phyloP scores from a whole-genome alignment of 2,329 filamentous ascomycete genomes.

The Phaeosphaeria sp. region DNA sequence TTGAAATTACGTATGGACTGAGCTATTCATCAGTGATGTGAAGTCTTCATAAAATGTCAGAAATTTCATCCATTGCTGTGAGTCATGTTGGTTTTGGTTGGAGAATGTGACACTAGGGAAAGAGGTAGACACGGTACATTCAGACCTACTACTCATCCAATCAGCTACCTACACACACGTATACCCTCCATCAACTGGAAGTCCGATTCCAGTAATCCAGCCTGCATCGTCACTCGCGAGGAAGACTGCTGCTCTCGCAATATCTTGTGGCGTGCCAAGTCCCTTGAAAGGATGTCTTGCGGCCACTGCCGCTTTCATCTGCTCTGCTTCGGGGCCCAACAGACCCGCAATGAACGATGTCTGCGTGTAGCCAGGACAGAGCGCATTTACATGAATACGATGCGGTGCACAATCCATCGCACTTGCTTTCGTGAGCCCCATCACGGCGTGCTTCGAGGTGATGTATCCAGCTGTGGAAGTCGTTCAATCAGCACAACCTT shows the following conservation, averaged over 20 bases:
- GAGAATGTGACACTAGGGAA: too few species aligned
- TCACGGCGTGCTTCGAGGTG: slow-evolving; percentile 59
- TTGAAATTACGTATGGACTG: neutral
- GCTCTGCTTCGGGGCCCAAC: slow-evolving; percentile 10
- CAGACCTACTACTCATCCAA: neutral
- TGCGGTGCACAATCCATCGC: slow-evolving; percentile 58
- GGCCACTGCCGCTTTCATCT: slow-evolving; percentile 12
- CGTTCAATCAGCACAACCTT: neutral
- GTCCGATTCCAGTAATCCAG: slow-evolving; percentile 54
- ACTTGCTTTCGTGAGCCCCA: slow-evolving; percentile 57
- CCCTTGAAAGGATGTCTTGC: slow-evolving; percentile 38
- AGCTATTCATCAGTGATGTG: neutral
- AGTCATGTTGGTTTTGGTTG: too few species aligned
- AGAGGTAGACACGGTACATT: too few species aligned
- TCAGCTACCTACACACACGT: slow-evolving; percentile 20
- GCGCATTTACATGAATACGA: slow-evolving; percentile 60
- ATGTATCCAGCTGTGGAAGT: slow-evolving; percentile 43
- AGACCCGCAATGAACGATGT: slow-evolving; percentile 35
- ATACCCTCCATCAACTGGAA: slow-evolving; percentile 57
- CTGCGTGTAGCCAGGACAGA: slow-evolving; percentile 58
- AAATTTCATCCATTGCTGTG: too few species aligned
- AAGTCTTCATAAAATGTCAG: too few species aligned
- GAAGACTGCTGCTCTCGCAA: slow-evolving; percentile 51
- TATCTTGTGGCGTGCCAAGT: slow-evolving; percentile 39
- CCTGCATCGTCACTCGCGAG: slow-evolving; percentile 55